Evolutionary conservation across 768 basidiomycete species (phyloP).

Genomic region (Phaffia tasmanica): DNA sequence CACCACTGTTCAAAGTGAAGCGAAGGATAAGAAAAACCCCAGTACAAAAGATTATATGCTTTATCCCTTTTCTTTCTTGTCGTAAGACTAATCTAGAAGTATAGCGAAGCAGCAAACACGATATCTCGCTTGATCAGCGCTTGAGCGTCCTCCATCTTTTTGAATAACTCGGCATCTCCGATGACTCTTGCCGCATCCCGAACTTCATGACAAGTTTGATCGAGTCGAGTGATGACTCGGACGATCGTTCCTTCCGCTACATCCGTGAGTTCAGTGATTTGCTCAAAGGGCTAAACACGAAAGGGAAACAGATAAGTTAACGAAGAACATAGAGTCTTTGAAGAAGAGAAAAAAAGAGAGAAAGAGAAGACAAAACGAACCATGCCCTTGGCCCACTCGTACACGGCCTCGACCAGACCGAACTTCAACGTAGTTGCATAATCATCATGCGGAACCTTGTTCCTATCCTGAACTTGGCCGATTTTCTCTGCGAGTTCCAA

Average conservation of each 20-base stretch:
- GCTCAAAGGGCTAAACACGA: constrained; percentile 68
- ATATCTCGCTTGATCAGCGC: constrained; percentile 85
- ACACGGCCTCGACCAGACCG: constrained; percentile 89
- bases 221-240: constrained; percentile 83
- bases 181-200: constrained; percentile 94
- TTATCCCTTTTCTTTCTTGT: no score
- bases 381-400: constrained; percentile 99
- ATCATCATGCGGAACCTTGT: constrained; percentile 67
- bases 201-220: constrained; percentile 94
- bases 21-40: no score
- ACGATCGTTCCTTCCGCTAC: constrained; percentile 96
- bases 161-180: constrained; percentile 87
- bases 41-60: no score
- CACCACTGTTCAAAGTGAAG: no score
- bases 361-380: constrained; percentile 43
- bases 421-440: constrained; percentile 72
- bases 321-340: constrained; percentile 57
- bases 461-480: constrained; percentile 61
- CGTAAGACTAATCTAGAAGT: constrained; percentile 7
- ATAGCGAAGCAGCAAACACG: constrained; percentile 16
- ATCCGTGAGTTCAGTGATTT: constrained; percentile 85
- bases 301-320: neutral
- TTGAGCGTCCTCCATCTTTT: constrained; percentile 95
- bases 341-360: neutral
- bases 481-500: constrained; percentile 66